phyloP scores from a whole-genome alignment of 163 green algal genomes.

The Volvox carteri region DNA sequence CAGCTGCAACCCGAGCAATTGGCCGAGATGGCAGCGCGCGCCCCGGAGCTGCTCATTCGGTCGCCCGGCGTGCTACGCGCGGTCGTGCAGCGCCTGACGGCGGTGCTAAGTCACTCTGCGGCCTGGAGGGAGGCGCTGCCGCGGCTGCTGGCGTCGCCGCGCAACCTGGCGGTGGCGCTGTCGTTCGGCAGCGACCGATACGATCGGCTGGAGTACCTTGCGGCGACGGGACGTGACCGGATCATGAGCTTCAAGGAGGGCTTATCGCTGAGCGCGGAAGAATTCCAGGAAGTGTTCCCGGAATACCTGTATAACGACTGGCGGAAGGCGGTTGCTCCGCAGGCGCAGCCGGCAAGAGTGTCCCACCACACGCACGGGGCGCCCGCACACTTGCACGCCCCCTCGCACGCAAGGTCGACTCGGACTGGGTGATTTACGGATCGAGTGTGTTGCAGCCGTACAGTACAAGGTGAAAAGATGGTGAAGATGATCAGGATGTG shows the following conservation, averaged over 20 bases:
- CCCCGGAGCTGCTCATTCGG: conserved; percentile 21
- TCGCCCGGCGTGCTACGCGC: conserved; percentile 15
- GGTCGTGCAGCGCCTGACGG: not conserved
- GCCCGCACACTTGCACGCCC: too few species aligned
- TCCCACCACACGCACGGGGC: too few species aligned
- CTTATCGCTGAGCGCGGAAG: not conserved
- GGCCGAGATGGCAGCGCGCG: not conserved
- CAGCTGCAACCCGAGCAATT: conserved; percentile 17
- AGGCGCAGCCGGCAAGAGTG: not conserved
- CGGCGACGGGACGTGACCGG: not conserved
- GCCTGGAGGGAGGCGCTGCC: not conserved
- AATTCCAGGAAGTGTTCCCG: conserved; percentile 22
- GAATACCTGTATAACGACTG: conserved; percentile 15
- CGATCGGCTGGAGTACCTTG: conserved; percentile 51
- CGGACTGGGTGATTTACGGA: too few species aligned
- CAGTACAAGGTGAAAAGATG: too few species aligned
- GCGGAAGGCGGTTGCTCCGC: not conserved
- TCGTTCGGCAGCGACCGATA: conserved; percentile 45
- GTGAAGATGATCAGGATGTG: too few species aligned
- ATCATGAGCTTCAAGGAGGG: conserved; percentile 43
- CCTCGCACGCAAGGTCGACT: too few species aligned
- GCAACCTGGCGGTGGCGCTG: conserved; percentile 53
- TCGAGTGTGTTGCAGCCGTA: too few species aligned
- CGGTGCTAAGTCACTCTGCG: not conserved
- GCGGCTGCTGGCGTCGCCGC: conserved; percentile 16